phyloP scores from a whole-genome alignment of 108 stramenopile species.

The Cyclotella cryptica region DNA sequence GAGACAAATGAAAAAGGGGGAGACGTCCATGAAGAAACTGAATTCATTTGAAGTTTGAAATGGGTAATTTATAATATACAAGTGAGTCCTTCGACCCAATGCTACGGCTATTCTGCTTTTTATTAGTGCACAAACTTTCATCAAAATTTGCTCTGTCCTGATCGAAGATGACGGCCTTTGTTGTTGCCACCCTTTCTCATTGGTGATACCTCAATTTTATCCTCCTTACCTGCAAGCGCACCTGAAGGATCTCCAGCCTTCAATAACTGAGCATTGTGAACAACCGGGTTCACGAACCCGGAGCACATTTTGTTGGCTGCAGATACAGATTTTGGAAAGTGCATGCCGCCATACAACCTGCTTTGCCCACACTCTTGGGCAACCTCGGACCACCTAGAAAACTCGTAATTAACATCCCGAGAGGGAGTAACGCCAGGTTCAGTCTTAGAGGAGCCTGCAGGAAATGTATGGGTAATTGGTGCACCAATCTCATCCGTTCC shows the following conservation, averaged over 20 bases:
- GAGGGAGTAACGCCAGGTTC: background rate
- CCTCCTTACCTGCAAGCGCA: background rate
- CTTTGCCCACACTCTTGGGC: background rate
- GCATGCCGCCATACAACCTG: background rate
- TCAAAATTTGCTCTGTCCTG: too few relatives aligned
- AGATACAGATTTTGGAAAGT: background rate
- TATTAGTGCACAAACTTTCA: too few relatives aligned
- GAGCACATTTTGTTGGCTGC: constrained; percentile 4
- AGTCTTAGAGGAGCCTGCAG: background rate
- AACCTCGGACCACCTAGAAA: background rate
- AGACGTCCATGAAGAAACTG: too few relatives aligned
- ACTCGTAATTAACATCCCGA: background rate
- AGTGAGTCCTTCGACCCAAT: too few relatives aligned
- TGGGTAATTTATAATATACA: too few relatives aligned
- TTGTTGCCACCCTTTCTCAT: background rate
- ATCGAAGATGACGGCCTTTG: background rate
- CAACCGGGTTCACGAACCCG: background rate
- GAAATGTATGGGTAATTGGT: background rate
- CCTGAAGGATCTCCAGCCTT: background rate
- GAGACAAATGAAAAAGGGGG: too few relatives aligned
- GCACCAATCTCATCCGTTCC: background rate
- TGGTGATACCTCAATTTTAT: background rate
- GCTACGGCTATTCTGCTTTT: too few relatives aligned
- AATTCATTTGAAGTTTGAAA: too few relatives aligned
- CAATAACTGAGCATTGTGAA: background rate